These are phyloP conservation scores for Quercus parvula DNA, from an alignment of 306 rosid genomes.

Conservation along the genomic window DNA sequence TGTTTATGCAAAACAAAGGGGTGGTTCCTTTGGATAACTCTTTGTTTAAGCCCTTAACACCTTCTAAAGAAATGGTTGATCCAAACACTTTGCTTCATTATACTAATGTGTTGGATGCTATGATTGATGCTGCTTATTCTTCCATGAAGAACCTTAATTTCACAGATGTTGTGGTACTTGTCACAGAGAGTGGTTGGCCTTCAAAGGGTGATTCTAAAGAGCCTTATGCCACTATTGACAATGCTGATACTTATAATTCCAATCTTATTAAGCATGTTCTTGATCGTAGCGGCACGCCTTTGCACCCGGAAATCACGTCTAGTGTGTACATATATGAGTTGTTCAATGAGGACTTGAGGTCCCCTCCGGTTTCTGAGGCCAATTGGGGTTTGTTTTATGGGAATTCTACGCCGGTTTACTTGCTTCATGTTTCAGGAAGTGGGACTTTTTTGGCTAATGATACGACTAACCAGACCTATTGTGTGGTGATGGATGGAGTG, in stretches of 20 bases:
- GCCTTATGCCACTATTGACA: conserved; percentile 72
- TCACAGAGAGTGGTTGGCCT: conserved; percentile 89
- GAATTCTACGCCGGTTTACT: conserved; percentile 58
- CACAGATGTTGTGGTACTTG: conserved; percentile 66
- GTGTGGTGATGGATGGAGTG: conserved; percentile 61
- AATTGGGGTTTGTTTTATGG: conserved; percentile 83
- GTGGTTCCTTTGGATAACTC: conserved; percentile 74
- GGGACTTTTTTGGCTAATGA: conserved; percentile 79
- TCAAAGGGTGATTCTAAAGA: conserved; percentile 75
- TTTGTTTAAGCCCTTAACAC: conserved; percentile 65
- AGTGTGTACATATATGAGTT: conserved; percentile 70
- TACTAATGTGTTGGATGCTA: conserved; percentile 75
- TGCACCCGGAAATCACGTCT: conserved; percentile 73
- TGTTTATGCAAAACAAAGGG: conserved; percentile 75
- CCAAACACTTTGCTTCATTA: conserved; percentile 89
- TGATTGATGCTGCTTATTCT: conserved; percentile 79
- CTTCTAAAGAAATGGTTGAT: conserved; percentile 83
- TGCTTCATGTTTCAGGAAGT: conserved; percentile 73
- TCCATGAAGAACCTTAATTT: conserved; percentile 82
- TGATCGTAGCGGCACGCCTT: conserved; percentile 77
- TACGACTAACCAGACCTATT: conserved; percentile 66
- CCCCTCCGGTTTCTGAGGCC: conserved; percentile 76
- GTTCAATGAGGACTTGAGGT: conserved; percentile 79
- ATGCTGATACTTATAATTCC: conserved; percentile 68
- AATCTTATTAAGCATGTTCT: conserved; percentile 79